These are phyloP conservation scores for Talaromyces thailandensis DNA, from an alignment of 495 filamentous ascomycete genomes.

Conservation along the genomic window DNA sequence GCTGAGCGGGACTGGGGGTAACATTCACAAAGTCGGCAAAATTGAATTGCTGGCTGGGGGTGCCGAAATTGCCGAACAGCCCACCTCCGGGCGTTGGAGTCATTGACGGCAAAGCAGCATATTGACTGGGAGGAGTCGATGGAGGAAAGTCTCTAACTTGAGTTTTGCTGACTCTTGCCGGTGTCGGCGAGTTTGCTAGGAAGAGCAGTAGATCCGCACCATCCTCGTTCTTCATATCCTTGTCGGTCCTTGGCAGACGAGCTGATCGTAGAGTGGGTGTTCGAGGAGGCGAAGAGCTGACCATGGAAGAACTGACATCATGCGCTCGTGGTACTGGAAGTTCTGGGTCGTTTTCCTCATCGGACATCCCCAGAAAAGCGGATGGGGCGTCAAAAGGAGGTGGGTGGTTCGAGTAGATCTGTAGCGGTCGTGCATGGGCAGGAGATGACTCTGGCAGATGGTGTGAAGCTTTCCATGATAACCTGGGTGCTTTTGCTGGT, in stretches of 20 bases:
- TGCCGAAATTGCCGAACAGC: conserved; percentile 48
- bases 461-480: conserved; percentile 64
- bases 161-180: conserved; percentile 45
- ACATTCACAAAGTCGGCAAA: conserved; percentile 97
- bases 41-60: conserved; percentile 67
- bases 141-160: conserved; percentile 52
- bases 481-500: conserved; percentile 44
- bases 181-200: conserved; percentile 86
- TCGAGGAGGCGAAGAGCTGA: conserved; percentile 68
- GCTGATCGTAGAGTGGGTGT: conserved; percentile 66
- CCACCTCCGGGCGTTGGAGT: conserved; percentile 71
- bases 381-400: conserved; percentile 62
- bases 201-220: conserved; percentile 88
- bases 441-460: conserved; percentile 79
- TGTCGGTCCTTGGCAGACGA: conserved; percentile 36
- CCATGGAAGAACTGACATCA: conserved; percentile 36
- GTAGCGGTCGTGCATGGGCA: conserved; percentile 30
- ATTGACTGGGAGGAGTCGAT: conserved; percentile 79
- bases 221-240: conserved; percentile 53
- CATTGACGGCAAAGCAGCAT: conserved; percentile 48
- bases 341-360: conserved; percentile 68
- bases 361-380: conserved; percentile 53
- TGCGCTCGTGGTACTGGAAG: conserved; percentile 71
- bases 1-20: conserved; percentile 89
- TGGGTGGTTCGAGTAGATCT: conserved; percentile 41